Base-by-base conservation (phyloP, 345 rosid genomes). In the Firmiana major region DNA sequence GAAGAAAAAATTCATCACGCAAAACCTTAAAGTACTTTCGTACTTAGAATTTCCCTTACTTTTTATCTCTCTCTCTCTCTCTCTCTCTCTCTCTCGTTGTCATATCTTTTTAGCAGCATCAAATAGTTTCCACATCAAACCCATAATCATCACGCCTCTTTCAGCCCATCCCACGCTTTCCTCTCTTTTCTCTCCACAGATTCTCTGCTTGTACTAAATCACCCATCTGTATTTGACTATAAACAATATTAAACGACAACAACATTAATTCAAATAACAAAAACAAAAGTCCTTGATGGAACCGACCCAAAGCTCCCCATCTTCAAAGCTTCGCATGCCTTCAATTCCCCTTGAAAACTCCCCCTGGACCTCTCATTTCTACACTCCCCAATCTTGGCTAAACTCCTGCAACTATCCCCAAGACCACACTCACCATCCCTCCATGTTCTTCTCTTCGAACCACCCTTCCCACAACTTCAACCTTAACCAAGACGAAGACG, bases 71-170 rank as follows among this genome's bases (percentile, higher is more conserved):
- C 45, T 26, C 75, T 59, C 22, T 53, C 72, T 57, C 40, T 13
- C n/a, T 22, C 51, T 46, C 63, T 57, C 24, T 45, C 58, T 24
- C 69, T 71, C 77, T 74, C 58, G 5, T 68, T 58, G 58, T 78
- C 83, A 51, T 75, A 48, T 67, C 80, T 71, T 74, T 54, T 54
- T 19, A 58, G 79, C 79, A 17, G 31, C 67, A 63, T 77, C 76
- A 79, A 74, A 79, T 81, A 77, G 68, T 79, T 83, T 79, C 79
- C 76, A 77, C 87, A 73, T 79, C 85, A 79, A 83, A 80, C 71
- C 84, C 87, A 75, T 78, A 75, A 71, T 70, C 79, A 73, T 64
- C 82, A 76, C 79, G 51, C 69, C 78, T 75, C 78, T 72, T 43
- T 48, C 74, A n/a, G n/a, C 48, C 76, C 74, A 72, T 82, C 48